A percentile compares a stretch with the other conserved stretches of the same genome.
Evolutionary conservation across 345 rosid species (phyloP).

Genomic region (Excoecaria agallocha): DNA sequence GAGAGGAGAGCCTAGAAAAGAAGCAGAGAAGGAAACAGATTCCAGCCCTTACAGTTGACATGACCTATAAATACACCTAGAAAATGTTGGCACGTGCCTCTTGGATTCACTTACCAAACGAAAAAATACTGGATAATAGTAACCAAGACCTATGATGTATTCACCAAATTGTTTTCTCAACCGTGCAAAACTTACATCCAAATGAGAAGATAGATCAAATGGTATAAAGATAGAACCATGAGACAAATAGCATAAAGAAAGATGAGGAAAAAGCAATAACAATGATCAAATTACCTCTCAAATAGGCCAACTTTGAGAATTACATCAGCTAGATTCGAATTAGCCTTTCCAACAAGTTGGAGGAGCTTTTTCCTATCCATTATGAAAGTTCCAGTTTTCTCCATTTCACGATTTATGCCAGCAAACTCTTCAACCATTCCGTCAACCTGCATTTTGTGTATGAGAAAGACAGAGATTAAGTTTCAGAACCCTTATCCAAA

Average conservation of each 20-base stretch:
- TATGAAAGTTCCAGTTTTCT: conserved; percentile 86
- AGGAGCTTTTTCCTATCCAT: conserved; percentile 89
- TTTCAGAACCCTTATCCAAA: conserved; percentile 1
- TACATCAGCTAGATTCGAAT: conserved; percentile 89
- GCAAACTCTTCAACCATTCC: conserved; percentile 97
- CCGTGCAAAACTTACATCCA: background rate
- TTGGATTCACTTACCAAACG: background rate
- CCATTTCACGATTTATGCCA: conserved; percentile 81
- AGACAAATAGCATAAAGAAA: background rate
- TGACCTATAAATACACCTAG: background rate
- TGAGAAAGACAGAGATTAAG: background rate
- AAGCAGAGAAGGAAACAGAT: background rate
- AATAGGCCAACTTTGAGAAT: conserved; percentile 96
- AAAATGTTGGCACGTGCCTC: background rate
- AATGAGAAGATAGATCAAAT: background rate
- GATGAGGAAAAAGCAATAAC: background rate
- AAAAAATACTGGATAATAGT: background rate
- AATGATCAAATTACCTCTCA: conserved; percentile 56
- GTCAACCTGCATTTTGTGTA: conserved; percentile 58
- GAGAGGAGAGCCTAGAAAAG: background rate
- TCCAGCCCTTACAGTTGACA: background rate
- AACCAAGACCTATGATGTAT: background rate
- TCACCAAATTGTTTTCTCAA: background rate
- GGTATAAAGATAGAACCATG: background rate
- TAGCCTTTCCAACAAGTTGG: conserved; percentile 93